Conservation (phyloP, 345 rosid genomes). For the Eucalyptus microcorys region DNA sequence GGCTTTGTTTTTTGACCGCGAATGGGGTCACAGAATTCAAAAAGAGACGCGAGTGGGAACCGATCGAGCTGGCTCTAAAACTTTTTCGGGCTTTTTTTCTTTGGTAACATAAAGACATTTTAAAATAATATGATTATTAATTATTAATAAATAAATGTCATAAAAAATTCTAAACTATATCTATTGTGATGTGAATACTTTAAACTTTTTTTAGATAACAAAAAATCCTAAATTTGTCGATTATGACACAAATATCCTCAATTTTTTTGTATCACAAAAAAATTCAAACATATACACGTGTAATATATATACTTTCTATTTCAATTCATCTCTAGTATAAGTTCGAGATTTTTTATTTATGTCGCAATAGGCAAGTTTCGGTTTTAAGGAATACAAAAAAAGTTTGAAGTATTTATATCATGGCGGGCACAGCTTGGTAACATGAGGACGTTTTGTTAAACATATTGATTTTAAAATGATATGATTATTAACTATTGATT, state of each 20-base stretch:
- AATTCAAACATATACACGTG: too few species aligned
- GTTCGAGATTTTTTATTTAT: too few species aligned
- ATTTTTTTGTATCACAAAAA: rapidly evolving
- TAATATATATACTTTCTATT: too few species aligned
- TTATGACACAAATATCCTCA: neutral
- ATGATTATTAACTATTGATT: neutral
- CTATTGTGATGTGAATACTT: too few species aligned
- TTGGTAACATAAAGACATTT: neutral
- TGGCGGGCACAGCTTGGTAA: rapidly evolving
- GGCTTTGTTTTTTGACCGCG: neutral
- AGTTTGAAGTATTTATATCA: rapidly evolving
- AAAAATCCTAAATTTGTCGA: too few species aligned
- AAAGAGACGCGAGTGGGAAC: neutral
- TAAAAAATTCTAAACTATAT: too few species aligned
- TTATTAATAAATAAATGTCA: neutral
- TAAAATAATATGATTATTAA: neutral
- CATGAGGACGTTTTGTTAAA: neutral
- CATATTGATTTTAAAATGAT: too few species aligned
- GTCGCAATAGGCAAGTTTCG: rapidly evolving
- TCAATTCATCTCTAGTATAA: neutral
- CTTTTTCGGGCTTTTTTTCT: neutral
- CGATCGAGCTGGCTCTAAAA: neutral
- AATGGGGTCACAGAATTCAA: neutral
- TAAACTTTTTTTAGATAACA: too few species aligned
- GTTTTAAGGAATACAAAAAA: too few species aligned